Evolutionary conservation across 345 rosid species (phyloP), one percentile per base, ranked within the genome.

Genomic region (thale cress (Arabidopsis thaliana)): DNA sequence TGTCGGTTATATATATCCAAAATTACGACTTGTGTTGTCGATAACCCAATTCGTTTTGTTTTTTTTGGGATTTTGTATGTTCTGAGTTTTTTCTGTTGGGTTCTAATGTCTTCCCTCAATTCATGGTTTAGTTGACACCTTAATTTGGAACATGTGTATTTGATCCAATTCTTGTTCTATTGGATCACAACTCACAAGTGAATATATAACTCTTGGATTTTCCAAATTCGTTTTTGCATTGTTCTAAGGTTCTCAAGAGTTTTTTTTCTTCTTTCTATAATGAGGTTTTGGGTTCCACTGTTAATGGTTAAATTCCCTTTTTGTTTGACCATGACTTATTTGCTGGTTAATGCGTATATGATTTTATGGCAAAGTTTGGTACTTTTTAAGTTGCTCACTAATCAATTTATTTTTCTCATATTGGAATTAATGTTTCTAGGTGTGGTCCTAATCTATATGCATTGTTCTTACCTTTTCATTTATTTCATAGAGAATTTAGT

Each of bases 401-500:
- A 56, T 63, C 59, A 62, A 57, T 59, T 46, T 63, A 4, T 49
- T 33, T 28, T 11, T 45, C 59, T 46, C n/a, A 28, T 22, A 2
- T 46, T 38, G 62, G 67, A 58, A 64, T 22, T 71, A 16, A 59
- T 28, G 32, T 40, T 58, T 62, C 13, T 46, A 58, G 65, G 58
- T 72, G 77, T 72, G 77, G 52, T 55, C 81, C 72, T 42, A 9
- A 14, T 52, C 36, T 69, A 37, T 80, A 32, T 80, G 69, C 53
- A 74, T 65, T 65, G 75, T 77, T 52, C 14, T 58, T 55, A 37
- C 58, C 6, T 41, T 36, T 28, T 50, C 76, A 40, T 78, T 71
- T 42, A 71, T 70, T 68, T 49, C 49, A 59, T 66, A 24, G 41
- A 51, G 59, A 42, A 12, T 41, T 66, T 52, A 44, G 36, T 59